phyloP scores from a whole-genome alignment of 1,284 basidiomycete genomes.

The Trichosporon sp. region DNA sequence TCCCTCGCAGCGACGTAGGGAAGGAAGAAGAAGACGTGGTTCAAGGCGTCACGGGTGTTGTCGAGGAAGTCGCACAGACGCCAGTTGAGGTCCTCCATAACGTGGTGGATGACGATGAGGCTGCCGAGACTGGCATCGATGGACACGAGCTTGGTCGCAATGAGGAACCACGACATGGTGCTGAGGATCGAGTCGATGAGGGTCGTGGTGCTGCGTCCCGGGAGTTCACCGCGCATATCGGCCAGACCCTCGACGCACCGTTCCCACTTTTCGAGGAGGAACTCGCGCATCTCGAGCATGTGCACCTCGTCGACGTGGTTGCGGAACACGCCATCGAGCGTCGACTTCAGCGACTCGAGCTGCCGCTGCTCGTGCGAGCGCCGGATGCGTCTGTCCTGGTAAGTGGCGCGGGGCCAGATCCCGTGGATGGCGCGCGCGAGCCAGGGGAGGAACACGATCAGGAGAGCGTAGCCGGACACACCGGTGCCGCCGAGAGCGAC shows the following conservation, averaged over 20 bases:
- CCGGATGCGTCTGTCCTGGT: background rate
- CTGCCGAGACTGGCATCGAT: constrained; percentile 1
- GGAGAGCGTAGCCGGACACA: background rate
- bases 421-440: background rate
- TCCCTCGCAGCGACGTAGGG: background rate
- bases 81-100: background rate
- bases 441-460: background rate
- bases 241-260: background rate
- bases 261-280: constrained; percentile 4
- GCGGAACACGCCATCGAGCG: background rate
- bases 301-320: background rate
- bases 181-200: background rate
- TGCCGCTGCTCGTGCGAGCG: background rate
- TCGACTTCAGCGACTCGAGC: background rate
- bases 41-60: background rate
- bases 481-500: constrained; percentile 2
- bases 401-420: background rate
- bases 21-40: constrained; percentile 6
- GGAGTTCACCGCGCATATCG: background rate
- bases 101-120: background rate
- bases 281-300: background rate
- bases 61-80: background rate
- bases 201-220: background rate
- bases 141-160: background rate
- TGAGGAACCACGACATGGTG: background rate